Evolutionary conservation across 495 filamentous ascomycete genomes (phyloP).

Genomic region (Tuber magnatum): DNA sequence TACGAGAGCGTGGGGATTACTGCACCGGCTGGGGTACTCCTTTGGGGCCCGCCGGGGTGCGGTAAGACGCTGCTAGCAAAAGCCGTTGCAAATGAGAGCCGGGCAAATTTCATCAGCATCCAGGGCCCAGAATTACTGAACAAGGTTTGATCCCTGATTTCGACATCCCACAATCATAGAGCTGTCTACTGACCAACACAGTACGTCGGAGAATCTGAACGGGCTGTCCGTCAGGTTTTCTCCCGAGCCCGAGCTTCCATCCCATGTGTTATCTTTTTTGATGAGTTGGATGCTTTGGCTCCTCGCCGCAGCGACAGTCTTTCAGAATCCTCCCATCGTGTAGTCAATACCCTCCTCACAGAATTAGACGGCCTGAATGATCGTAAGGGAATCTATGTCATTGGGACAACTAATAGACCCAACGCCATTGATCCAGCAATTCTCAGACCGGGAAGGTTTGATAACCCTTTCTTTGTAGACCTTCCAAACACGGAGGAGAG

Average conservation of each 20-base stretch:
- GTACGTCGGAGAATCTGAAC: conserved; percentile 91
- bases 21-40: conserved; percentile 80
- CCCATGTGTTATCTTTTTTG: conserved; percentile 95
- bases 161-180: not conserved
- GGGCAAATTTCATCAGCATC: conserved; percentile 96
- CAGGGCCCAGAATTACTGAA: conserved; percentile 61
- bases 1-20: conserved; percentile 78
- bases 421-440: conserved; percentile 97
- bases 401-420: conserved; percentile 89
- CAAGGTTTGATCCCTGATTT: conserved; percentile 14
- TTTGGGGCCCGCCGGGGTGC: conserved; percentile 96
- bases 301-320: conserved; percentile 74
- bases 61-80: conserved; percentile 96
- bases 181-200: conserved; percentile 57
- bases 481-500: conserved; percentile 71
- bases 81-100: conserved; percentile 88
- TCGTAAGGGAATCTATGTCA: conserved; percentile 82
- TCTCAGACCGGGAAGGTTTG: conserved; percentile 82
- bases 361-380: conserved; percentile 83
- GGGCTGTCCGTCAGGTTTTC: conserved; percentile 88
- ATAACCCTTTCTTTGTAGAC: conserved; percentile 83
- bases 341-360: conserved; percentile 95
- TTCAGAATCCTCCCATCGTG: conserved; percentile 74
- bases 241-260: conserved; percentile 75
- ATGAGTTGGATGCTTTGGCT: conserved; percentile 89